A percentile compares a stretch with the other conserved stretches of the same genome.
Conservation (phyloP, 345 rosid species). For the Sisymbrium irio region DNA sequence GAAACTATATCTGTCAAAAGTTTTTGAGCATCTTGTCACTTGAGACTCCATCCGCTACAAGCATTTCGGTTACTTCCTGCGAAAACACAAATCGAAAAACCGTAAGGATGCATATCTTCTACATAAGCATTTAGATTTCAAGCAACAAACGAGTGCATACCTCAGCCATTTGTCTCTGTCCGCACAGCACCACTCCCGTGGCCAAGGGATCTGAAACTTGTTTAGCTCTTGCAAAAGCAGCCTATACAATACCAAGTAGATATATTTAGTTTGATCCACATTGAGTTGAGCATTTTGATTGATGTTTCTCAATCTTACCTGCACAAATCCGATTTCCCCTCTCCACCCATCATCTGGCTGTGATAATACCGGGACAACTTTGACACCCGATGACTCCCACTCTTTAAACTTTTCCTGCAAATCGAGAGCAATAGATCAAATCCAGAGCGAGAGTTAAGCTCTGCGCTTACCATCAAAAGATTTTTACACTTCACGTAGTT, state of each 20-base stretch:
- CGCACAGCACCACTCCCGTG: conserved; percentile 83
- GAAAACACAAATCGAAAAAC: conserved; percentile 4
- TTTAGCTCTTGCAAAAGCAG: conserved; percentile 80
- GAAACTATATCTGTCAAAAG: conserved; percentile 49
- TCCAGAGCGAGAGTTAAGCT: neutral
- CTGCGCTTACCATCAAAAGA: neutral
- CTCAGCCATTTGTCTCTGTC: conserved; percentile 97
- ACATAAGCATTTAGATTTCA: neutral
- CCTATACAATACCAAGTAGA: conserved; percentile 47
- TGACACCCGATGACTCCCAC: conserved; percentile 90
- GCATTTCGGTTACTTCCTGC: conserved; percentile 88
- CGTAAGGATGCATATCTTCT: conserved; percentile 1
- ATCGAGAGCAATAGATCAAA: neutral
- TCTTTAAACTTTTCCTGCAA: conserved; percentile 79
- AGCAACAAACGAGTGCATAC: conserved; percentile 37
- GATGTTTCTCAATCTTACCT: conserved; percentile 45
- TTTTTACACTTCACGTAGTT: neutral
- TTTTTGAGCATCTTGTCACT: conserved; percentile 75
- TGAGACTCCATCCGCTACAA: conserved; percentile 70
- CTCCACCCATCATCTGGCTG: conserved; percentile 77
- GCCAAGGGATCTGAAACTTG: conserved; percentile 49
- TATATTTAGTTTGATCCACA: neutral
- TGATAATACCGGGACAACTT: conserved; percentile 82
- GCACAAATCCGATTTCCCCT: conserved; percentile 90
- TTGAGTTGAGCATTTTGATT: neutral